phyloP scores from a whole-genome alignment of 2,329 filamentous ascomycete species.

The Fusarium sp. region DNA sequence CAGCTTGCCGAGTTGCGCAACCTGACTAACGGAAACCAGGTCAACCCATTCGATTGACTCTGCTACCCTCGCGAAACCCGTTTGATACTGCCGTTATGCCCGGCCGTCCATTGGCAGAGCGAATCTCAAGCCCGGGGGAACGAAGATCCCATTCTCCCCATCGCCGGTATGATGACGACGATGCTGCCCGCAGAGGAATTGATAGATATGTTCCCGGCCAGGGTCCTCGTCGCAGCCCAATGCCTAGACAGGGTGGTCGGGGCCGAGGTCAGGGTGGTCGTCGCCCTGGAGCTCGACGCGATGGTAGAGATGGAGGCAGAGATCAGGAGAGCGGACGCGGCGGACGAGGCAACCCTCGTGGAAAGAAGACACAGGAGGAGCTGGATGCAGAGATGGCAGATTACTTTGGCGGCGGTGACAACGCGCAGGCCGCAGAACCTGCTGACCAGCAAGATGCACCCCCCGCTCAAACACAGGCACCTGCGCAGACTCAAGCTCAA shows the following conservation, averaged over 20 bases:
- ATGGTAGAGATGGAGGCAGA: conserved; percentile 53
- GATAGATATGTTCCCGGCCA: conserved; percentile 82
- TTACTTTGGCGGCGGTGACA: conserved; percentile 74
- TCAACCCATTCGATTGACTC: conserved; percentile 81
- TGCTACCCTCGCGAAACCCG: conserved; percentile 71
- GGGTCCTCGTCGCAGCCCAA: conserved; percentile 66
- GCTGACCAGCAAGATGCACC: conserved; percentile 45
- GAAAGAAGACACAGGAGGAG: conserved; percentile 90
- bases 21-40: conserved; percentile 56
- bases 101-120: conserved; percentile 68
- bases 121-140: conserved; percentile 66
- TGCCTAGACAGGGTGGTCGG: conserved; percentile 59
- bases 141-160: conserved; percentile 71
- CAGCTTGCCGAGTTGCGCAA: not conserved
- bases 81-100: conserved; percentile 68
- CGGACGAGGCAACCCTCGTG: conserved; percentile 63
- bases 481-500: conserved; percentile 38
- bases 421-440: conserved; percentile 52
- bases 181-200: conserved; percentile 73
- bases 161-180: conserved; percentile 62
- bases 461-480: conserved; percentile 39
- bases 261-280: conserved; percentile 58
- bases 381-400: conserved; percentile 97
- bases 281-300: conserved; percentile 59
- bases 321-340: conserved; percentile 53